Evolutionary conservation across 495 filamentous ascomycete genomes (phyloP).

Genomic region (Daldinia caldariorum): DNA sequence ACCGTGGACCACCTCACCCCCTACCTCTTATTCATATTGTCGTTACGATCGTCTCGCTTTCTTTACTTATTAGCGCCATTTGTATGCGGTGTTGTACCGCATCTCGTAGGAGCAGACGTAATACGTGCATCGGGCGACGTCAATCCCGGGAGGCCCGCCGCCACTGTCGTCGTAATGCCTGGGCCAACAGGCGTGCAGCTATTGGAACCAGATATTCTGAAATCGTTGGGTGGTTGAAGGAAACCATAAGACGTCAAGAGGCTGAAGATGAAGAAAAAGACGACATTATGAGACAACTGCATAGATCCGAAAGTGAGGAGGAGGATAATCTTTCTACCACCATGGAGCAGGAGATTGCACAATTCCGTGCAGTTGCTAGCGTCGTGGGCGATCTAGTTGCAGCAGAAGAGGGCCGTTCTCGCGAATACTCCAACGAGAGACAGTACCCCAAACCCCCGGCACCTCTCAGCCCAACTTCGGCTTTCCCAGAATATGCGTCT

Average conservation of each 20-base stretch:
- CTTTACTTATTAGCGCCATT: constrained; percentile 49
- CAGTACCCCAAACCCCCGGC: constrained; percentile 24
- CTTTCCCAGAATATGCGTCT: constrained; percentile 45
- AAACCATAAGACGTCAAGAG: constrained; percentile 19
- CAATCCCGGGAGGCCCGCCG: constrained; percentile 49
- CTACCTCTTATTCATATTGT: constrained; percentile 33
- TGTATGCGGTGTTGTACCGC: constrained; percentile 47
- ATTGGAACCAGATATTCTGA: constrained; percentile 29
- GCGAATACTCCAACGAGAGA: constrained; percentile 13
- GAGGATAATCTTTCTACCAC: constrained; percentile 47
- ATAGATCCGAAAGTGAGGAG: constrained; percentile 38
- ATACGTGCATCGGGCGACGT: constrained; percentile 50
- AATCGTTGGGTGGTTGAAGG: constrained; percentile 31
- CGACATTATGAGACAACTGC: constrained; percentile 41
- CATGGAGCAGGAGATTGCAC: constrained; percentile 59
- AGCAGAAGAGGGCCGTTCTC: constrained; percentile 53
- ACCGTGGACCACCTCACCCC: constrained; percentile 15
- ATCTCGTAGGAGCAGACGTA: constrained; percentile 55
- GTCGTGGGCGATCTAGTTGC: constrained; percentile 58
- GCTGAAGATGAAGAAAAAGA: constrained; percentile 53
- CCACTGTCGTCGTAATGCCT: constrained; percentile 40
- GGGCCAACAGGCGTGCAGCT: constrained; percentile 18
- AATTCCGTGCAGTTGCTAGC: constrained; percentile 57
- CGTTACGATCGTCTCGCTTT: constrained; percentile 47
- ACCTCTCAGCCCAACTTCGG: constrained; percentile 44